These are phyloP conservation scores for Tephrocybe sp. DNA, from an alignment of 768 basidiomycete genomes.

Conservation along the genomic window DNA sequence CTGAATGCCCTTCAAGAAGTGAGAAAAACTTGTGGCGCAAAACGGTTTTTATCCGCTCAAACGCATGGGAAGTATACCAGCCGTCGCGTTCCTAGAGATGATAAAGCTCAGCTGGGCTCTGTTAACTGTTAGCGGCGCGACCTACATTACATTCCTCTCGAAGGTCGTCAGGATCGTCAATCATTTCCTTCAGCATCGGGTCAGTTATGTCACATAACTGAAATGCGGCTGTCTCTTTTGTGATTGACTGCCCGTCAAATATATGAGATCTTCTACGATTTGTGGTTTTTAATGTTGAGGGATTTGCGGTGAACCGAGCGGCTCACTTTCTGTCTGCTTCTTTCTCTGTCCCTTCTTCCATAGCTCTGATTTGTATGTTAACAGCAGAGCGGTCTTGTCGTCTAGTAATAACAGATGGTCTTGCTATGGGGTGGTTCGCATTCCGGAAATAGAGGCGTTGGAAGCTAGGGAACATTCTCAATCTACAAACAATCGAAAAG, in stretches of 20 bases:
- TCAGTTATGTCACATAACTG: conserved; percentile 93
- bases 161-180: conserved; percentile 68
- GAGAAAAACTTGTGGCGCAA: conserved; percentile 86
- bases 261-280: conserved; percentile 75
- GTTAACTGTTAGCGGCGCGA: conserved; percentile 6
- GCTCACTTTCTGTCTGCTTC: conserved; percentile 46
- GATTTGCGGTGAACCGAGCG: conserved; percentile 6
- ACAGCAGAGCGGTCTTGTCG: conserved; percentile 56
- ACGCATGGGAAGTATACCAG: conserved; percentile 78
- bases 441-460: conserved; percentile 92
- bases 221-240: conserved; percentile 88
- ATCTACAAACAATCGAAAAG: background rate
- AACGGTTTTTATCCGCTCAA: conserved; percentile 83
- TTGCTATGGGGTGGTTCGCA: conserved; percentile 74
- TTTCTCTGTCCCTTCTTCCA: conserved; percentile 37
- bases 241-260: conserved; percentile 82
- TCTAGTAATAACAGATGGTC: conserved; percentile 74
- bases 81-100: conserved; percentile 75
- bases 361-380: conserved; percentile 37
- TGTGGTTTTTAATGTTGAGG: too few relatives aligned
- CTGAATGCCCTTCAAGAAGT: conserved; percentile 67
- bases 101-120: background rate
- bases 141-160: conserved; percentile 76
- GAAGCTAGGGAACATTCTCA: conserved; percentile 53
- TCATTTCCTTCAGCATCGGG: conserved; percentile 78